Evolutionary conservation across 169 alveolate species (phyloP).

Genomic region (Toxoplasma gondii): DNA sequence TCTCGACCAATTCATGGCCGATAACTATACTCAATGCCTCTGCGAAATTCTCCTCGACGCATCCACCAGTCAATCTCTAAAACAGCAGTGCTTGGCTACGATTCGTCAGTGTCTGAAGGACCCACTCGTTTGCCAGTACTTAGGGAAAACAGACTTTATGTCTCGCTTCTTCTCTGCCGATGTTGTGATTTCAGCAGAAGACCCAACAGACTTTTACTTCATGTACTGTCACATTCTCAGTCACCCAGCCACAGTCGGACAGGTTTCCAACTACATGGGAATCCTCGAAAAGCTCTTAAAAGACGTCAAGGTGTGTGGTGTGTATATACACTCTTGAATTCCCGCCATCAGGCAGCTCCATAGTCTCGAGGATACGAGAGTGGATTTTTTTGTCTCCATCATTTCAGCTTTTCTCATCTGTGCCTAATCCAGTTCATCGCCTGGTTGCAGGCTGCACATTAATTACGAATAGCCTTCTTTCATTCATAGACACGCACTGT

Average conservation of each 20-base stretch:
- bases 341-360: background rate
- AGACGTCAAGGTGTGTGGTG: slow-evolving; percentile 24
- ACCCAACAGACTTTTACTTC: slow-evolving; percentile 14
- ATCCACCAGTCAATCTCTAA: background rate
- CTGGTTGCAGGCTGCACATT: too few species aligned
- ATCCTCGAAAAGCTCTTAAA: background rate
- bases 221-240: slow-evolving; percentile 3
- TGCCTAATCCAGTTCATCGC: background rate
- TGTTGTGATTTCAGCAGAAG: background rate
- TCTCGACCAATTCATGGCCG: slow-evolving; percentile 4
- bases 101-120: background rate
- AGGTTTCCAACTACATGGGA: slow-evolving; percentile 26
- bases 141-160: slow-evolving; percentile 27
- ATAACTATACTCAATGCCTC: slow-evolving; percentile 16
- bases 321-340: background rate
- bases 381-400: background rate
- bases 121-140: slow-evolving; percentile 15
- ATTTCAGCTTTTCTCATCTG: background rate
- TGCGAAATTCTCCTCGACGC: slow-evolving; percentile 26
- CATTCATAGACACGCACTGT: too few species aligned
- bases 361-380: background rate
- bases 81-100: slow-evolving; percentile 23
- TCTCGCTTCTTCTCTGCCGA: slow-evolving; percentile 33
- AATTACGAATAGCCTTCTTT: too few species aligned
- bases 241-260: slow-evolving; percentile 30